Conservation (phyloP, 352 stramenopile species). For the Globisporangium cederbergense region DNA sequence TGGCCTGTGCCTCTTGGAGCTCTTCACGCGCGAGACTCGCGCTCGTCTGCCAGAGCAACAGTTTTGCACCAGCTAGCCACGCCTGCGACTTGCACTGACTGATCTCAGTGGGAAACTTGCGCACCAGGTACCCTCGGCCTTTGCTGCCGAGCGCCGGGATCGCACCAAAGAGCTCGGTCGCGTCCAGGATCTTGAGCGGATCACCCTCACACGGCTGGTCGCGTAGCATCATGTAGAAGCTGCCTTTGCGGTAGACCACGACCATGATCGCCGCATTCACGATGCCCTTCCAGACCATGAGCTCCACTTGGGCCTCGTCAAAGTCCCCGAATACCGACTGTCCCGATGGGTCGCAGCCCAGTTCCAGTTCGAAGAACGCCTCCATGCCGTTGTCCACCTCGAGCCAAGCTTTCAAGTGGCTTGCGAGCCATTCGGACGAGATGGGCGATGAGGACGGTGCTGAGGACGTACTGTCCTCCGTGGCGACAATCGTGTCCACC, state of each 20-base stretch:
- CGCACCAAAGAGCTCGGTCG: constrained; percentile 39
- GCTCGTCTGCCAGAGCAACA: constrained; percentile 60
- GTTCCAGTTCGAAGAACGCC: constrained; percentile 62
- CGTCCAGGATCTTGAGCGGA: constrained; percentile 25
- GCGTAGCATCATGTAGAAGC: constrained; percentile 49
- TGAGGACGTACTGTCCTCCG: constrained; percentile 10
- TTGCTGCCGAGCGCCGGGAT: constrained; percentile 42
- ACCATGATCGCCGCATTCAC: constrained; percentile 51
- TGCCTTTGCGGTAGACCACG: constrained; percentile 43
- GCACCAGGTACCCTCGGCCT: constrained; percentile 51
- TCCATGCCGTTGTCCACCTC: constrained; percentile 43
- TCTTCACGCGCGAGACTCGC: constrained; percentile 51
- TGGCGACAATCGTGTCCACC: constrained; percentile 28
- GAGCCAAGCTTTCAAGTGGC: constrained; percentile 52
- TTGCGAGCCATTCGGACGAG: constrained; percentile 27
- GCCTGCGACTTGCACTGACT: constrained; percentile 11
- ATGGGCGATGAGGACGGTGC: constrained; percentile 1
- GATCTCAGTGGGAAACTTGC: constrained; percentile 24
- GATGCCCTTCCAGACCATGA: constrained; percentile 62
- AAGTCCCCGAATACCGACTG: constrained; percentile 18
- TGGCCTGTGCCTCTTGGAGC: constrained; percentile 27
- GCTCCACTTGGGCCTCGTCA: constrained; percentile 24
- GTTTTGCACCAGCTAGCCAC: constrained; percentile 49
- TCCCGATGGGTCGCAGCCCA: constrained; percentile 14
- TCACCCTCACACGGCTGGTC: constrained; percentile 22